Percentiles rank a stretch among this genome's conserved stretches.
phyloP scores from a whole-genome alignment of 2,329 filamentous ascomycete species.

The Chrysoporthe cubensis region DNA sequence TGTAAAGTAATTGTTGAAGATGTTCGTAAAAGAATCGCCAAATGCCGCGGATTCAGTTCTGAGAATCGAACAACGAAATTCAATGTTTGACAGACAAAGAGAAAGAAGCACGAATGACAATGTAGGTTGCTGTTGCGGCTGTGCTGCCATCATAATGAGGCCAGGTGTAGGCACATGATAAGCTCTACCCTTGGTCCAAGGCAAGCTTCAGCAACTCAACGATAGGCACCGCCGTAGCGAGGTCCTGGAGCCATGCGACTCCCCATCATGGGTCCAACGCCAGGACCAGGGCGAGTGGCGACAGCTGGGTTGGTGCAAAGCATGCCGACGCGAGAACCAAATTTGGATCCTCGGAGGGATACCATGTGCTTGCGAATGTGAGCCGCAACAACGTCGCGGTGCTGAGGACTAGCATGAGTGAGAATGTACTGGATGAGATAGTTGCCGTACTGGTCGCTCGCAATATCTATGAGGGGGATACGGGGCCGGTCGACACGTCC shows the following conservation, averaged over 20 bases:
- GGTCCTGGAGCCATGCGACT: conserved; percentile 61
- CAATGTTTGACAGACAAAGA: conserved; percentile 24
- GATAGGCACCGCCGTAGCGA: conserved; percentile 63
- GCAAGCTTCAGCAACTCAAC: conserved; percentile 44
- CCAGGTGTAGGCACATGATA: background rate
- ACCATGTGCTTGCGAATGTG: conserved; percentile 99
- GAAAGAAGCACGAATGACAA: conserved; percentile 8
- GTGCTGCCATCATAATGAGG: background rate
- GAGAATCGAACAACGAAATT: conserved; percentile 36
- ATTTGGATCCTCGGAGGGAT: conserved; percentile 95
- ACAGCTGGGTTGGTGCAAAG: conserved; percentile 95
- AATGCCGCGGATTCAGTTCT: conserved; percentile 37
- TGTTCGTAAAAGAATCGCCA: conserved; percentile 41
- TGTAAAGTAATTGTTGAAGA: conserved; percentile 43
- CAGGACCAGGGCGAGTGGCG: conserved; percentile 85
- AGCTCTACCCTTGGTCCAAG: background rate
- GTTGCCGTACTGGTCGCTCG: conserved; percentile 98
- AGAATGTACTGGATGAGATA: conserved; percentile 98
- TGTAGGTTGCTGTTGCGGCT: background rate
- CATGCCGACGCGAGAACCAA: conserved; percentile 97
- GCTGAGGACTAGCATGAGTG: conserved; percentile 82
- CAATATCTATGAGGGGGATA: conserved; percentile 96
- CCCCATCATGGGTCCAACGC: conserved; percentile 68
- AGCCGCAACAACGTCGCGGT: conserved; percentile 88
- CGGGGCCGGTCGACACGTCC: conserved; percentile 87